These are phyloP conservation scores for Pharus latifolius DNA, from an alignment of 176 grass and related monocot species.

Conservation along the genomic window DNA sequence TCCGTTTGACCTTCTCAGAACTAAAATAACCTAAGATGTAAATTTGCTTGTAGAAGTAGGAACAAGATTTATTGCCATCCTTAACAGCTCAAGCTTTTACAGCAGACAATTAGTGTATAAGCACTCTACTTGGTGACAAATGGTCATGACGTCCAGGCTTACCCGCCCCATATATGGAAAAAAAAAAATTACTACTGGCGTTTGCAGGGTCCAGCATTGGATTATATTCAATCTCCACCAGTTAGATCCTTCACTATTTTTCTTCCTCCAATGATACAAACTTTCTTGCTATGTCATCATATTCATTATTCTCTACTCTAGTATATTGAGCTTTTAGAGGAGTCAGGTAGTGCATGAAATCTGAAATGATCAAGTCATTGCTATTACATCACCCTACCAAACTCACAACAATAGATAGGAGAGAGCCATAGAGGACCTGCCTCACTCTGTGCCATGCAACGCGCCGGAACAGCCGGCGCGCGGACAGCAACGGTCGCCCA, in stretches of 20 bases:
- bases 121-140: not conserved
- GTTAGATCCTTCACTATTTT: too few relatives aligned
- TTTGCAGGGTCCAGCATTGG: not conserved
- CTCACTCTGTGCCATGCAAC: conserved; percentile 83
- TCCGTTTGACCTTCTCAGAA: not conserved
- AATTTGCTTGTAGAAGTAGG: not conserved
- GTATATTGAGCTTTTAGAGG: not conserved
- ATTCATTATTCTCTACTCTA: not conserved
- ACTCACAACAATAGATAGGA: conserved; percentile 20
- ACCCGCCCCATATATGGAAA: not conserved
- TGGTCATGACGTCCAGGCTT: not conserved
- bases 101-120: not conserved
- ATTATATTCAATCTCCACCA: not conserved
- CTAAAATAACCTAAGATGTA: not conserved
- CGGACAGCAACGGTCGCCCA: conserved; percentile 64
- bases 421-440: conserved; percentile 73
- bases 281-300: not conserved
- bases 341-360: not conserved
- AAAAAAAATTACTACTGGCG: not conserved
- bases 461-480: conserved; percentile 65
- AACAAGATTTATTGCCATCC: not conserved
- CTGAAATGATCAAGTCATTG: not conserved
- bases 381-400: not conserved
- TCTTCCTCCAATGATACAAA: too few relatives aligned
- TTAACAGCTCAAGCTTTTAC: not conserved